These are phyloP conservation scores for Tolypocladium cylindrosporum DNA, from an alignment of 2,329 filamentous ascomycete genomes.

Conservation along the genomic window DNA sequence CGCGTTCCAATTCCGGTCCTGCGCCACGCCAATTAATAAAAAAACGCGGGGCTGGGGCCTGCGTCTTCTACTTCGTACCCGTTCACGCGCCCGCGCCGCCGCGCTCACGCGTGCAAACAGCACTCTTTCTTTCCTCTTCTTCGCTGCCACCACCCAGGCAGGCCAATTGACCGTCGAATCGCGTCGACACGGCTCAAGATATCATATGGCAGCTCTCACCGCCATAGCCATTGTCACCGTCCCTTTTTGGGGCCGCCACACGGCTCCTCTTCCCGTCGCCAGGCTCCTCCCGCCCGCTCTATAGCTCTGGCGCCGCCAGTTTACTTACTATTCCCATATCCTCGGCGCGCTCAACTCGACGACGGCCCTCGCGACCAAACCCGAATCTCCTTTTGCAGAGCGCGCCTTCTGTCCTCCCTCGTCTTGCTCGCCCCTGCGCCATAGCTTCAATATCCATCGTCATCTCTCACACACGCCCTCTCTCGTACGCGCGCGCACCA, in stretches of 20 bases:
- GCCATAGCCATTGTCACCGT: neutral
- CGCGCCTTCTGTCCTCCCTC: no score
- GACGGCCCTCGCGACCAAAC: neutral
- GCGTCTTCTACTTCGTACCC: neutral
- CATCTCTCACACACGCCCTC: neutral
- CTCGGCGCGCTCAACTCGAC: neutral
- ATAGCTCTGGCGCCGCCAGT: neutral
- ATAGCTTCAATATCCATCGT: neutral
- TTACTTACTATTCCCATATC: neutral
- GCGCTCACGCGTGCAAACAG: neutral
- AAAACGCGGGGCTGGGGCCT: neutral
- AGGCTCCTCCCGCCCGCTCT: neutral
- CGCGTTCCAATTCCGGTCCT: neutral
- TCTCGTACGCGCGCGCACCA: slow-evolving; percentile 1
- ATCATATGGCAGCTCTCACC: neutral
- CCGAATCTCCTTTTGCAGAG: no score
- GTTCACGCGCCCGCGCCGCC: neutral
- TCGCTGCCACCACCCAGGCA: neutral
- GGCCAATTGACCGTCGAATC: neutral
- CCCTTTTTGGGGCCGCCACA: neutral
- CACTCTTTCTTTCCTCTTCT: neutral
- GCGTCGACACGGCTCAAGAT: neutral
- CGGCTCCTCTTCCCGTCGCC: neutral
- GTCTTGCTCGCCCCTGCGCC: no score
- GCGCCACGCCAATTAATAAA: neutral